Evolutionary conservation across 257 asterid genomes (phyloP), one percentile per base, ranked within the genome.

Genomic region (Vinca minor): DNA sequence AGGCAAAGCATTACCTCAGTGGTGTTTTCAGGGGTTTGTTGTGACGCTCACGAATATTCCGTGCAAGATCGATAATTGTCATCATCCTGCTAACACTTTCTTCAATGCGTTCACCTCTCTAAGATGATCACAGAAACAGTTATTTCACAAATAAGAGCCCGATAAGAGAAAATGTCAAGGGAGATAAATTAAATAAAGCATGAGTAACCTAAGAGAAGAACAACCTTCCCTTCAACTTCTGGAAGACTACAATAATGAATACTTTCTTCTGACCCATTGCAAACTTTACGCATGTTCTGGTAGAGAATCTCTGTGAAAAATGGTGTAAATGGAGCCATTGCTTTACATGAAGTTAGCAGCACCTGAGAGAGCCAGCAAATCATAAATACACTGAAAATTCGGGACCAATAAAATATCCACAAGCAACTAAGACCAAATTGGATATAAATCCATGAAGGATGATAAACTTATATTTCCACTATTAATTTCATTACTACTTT

Each of bases 261-360:
- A 78, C 99, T 93, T 75, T 84, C 96, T 73, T 85, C 97, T 20
- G 97, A 76, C 47, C 69, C 85, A 12, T 52, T 61, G 80, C 59
- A 75, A 20, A 64, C 95, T 81, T 84, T 93, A 55, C 94, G 86
- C 79, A 93, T 62, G 71, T 93, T 93, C 78, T 85, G 94, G 58
- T 93, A 93, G 21, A 93, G 95, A 75, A 87, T 87, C 76, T 93
- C 99, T 0, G 96, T 81, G 80, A 93, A 89, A 76, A 89, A 93
- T 6, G 99, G 99, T 10, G 99, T 93, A 77, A 93, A 85, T 17
- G 99, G 96, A 63, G 99, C 95, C 99, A 93, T 93, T 21, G 87
- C 87, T 78, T 93, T 93, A 65, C 99, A 93, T 53, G 99, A 85
- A 23, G 97, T 84, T 49, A 89, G 76, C 71, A 93, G 90, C 69